phyloP scores from a whole-genome alignment of 2,329 filamentous ascomycete species.

The Ophiostoma piceae region DNA sequence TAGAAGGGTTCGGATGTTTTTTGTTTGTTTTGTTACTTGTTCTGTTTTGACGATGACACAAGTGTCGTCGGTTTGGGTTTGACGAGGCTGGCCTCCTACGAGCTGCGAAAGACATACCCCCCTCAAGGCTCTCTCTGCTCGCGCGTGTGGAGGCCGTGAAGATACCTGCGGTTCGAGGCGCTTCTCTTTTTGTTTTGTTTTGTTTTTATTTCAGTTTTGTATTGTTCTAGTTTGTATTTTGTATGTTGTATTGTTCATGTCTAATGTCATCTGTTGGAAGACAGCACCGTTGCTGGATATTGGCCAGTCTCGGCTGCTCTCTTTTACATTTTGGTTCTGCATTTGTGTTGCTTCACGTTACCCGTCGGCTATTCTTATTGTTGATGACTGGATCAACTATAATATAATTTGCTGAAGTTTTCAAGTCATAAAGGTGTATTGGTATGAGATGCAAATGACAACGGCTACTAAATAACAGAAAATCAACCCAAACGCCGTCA shows the following conservation, averaged over 20 bases:
- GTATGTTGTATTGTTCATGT: background rate
- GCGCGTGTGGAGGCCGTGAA: background rate
- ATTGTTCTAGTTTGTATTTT: background rate
- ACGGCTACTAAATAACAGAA: background rate
- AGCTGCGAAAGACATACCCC: conserved; percentile 14
- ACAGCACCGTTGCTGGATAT: background rate
- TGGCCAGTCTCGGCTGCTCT: background rate
- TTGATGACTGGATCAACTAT: background rate
- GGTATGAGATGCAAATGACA: background rate
- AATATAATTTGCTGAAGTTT: background rate
- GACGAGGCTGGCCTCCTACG: conserved; percentile 1
- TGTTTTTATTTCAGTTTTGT: background rate
- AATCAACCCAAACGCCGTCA: background rate
- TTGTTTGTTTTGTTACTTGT: background rate
- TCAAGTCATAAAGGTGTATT: background rate
- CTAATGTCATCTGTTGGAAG: background rate
- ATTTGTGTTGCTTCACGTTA: background rate
- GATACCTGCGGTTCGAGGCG: conserved; percentile 5
- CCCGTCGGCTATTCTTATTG: background rate
- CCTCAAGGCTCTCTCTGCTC: background rate
- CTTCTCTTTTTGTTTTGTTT: conserved; percentile 9
- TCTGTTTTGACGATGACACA: background rate
- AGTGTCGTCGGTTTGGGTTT: conserved; percentile 12
- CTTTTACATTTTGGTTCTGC: background rate
- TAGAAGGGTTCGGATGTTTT: background rate